Evolutionary conservation across 176 grass and related monocot species (phyloP), one percentile per base, ranked within the genome.

Genomic region (Musa beccarii): DNA sequence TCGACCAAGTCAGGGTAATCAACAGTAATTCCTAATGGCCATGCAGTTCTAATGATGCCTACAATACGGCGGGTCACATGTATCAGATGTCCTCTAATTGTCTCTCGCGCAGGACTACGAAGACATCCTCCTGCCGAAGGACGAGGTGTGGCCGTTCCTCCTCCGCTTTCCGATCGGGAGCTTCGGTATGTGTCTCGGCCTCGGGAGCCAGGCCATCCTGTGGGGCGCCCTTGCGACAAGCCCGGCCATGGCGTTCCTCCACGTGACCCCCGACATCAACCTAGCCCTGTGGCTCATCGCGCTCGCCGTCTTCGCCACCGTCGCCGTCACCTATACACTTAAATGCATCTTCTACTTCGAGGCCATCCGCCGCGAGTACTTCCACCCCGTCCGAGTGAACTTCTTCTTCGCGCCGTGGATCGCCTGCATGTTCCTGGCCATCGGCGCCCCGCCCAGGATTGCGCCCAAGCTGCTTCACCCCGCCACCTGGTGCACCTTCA

Each of bases 291-390:
- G 94, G 94, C 65, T 91, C 74, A 75, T 98, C 22, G 94, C 94
- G 0, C 74, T 72, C 26, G 62, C 82, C 19, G 75, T 91, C 79
- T 76, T 98, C 11, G 68, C 85, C 14, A 79, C 88, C 28, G 79
- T 88, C 22, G 82, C 82, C 61, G 10, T 85, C 83, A 93, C 90
- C 81, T 98, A 98, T 78, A 73, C 57, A 54, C 81, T 93, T 86
- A 98, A 98, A 82, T 98, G 94, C 79, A 49, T 85, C 84, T 98
- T 98, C 90, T 98, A 93, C 88, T 98, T 93, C 72, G 94, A 98
- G 86, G 94, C 94, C n/a, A 87, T 91, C 77, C 85, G 84, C 9
- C 94, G 94, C 65, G 94, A 98, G 88, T 98, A 93, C 84, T 98
- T 89, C 88, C 94, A 98, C 80, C 94, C 94, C 10, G 86, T 98